These are phyloP conservation scores for Rhizoclosmatium globosum DNA, from an alignment of 192 early-diverging fungal species.

Conservation along the genomic window DNA sequence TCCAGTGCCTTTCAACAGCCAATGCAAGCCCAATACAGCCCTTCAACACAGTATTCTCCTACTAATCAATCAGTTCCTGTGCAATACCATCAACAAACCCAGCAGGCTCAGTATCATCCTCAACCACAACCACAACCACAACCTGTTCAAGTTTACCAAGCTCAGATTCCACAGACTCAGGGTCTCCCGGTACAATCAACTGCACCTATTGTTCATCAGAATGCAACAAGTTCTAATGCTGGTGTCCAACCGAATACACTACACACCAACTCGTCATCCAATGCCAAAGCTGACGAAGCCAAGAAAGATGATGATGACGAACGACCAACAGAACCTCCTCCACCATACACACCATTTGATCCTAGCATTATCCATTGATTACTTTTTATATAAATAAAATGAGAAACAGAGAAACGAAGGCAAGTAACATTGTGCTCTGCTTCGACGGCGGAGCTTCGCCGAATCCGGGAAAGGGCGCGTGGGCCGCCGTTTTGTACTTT, in stretches of 20 bases:
- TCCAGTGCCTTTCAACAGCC: not conserved
- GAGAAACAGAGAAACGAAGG: too few species aligned
- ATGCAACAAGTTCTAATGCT: not conserved
- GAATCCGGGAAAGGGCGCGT: too few species aligned
- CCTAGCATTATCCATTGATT: not conserved
- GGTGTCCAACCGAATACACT: not conserved
- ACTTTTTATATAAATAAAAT: too few species aligned
- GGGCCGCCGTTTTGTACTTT: too few species aligned
- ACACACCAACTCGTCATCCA: not conserved
- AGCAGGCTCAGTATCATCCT: not conserved
- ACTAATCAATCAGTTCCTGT: not conserved
- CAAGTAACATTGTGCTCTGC: too few species aligned
- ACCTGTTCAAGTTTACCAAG: not conserved
- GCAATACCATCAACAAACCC: not conserved
- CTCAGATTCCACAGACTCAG: not conserved
- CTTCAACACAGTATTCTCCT: not conserved
- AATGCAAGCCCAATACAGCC: not conserved
- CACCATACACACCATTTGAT: constrained; percentile 4
- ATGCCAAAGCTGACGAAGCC: not conserved
- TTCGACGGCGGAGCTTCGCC: too few species aligned
- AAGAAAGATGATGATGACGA: not conserved
- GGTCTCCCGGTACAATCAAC: not conserved
- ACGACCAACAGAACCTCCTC: not conserved
- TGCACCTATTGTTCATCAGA: not conserved
- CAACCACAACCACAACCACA: constrained; percentile 6